Evolutionary conservation across 305 asterid genomes (phyloP), one percentile per base, ranked within the genome.

Genomic region (Solanum hybrid): DNA sequence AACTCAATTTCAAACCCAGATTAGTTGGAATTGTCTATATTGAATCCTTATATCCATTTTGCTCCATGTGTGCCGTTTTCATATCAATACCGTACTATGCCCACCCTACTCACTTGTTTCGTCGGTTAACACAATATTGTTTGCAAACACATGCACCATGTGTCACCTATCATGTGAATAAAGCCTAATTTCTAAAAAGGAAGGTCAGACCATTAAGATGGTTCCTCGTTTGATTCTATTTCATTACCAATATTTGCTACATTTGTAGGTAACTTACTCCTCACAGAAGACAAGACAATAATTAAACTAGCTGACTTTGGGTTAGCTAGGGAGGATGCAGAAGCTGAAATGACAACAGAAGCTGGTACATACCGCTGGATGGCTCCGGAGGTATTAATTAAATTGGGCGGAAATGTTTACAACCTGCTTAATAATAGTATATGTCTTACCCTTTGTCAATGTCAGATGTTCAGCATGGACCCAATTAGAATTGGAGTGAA

Each of bases 341-440:
- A 89, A 12, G 94, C 90, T 37, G 97, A 93, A 78, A 94, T 94
- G 98, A 94, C 98, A 33, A 90, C 93, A 2, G 95, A 94, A 92
- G 96, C 95, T 22, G 98, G 98, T 80, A 94, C 98, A 9, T 95
- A 95, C 80, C 96, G 98, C 40, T 95, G 96, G 96, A 94, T 95
- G 96, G 96, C 98, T 75, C 96, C 96, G 35, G 98, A 94, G 96
- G 96, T 94, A 93, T 57, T 86, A 80, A 13, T 74, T 86, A 80
- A 13, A 71, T 76, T 35, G 1, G 35, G 74, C 13, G 26, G 84
- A 86, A 29, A 29, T 8, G 12, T 89, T 35, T 36, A 39, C 75
- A 77, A 14, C 35, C 37, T 81, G 51, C 88, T 51, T 8, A 85
- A 39, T 34, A 33, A 37, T 51, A n/a, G n/a, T 42, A 26, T 39